These are phyloP conservation scores for Scutellaria minor DNA, from an alignment of 257 asterid species.

Conservation along the genomic window DNA sequence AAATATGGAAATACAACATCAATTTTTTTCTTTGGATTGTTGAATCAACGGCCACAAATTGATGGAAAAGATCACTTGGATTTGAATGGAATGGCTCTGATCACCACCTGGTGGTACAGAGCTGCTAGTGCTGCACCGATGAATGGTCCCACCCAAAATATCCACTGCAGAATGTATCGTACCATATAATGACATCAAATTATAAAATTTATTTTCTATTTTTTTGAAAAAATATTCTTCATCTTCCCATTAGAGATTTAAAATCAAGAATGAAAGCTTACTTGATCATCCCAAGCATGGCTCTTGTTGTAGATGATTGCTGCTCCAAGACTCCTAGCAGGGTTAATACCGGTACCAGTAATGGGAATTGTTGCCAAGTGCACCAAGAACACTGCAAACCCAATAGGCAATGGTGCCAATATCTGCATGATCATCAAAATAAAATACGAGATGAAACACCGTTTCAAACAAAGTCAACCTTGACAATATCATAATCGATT, in stretches of 20 bases:
- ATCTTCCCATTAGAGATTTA: not conserved
- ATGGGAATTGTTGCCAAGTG: conserved; percentile 61
- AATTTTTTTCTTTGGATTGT: not conserved
- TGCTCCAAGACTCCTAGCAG: conserved; percentile 64
- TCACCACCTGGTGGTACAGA: conserved; percentile 60
- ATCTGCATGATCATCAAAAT: conserved; percentile 38
- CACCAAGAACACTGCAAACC: conserved; percentile 63
- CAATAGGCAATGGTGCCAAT: conserved; percentile 66
- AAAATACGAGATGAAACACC: not conserved
- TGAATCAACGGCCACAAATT: conserved; percentile 28
- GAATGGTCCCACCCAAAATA: conserved; percentile 77
- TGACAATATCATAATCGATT: no score
- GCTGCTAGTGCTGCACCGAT: conserved; percentile 67
- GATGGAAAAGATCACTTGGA: conserved; percentile 39
- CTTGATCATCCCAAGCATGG: conserved; percentile 62
- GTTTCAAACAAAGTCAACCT: not conserved
- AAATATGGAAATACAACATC: conserved; percentile 21
- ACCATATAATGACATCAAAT: not conserved
- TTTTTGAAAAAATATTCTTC: no score
- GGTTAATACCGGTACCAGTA: conserved; percentile 61
- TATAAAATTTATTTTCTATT: no score
- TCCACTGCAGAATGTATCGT: conserved; percentile 50
- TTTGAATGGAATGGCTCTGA: conserved; percentile 67
- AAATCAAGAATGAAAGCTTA: conserved; percentile 20
- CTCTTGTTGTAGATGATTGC: conserved; percentile 60